These are phyloP conservation scores for Saccharomycopsis microspora DNA, from an alignment of 805 yeast species.

Conservation along the genomic window DNA sequence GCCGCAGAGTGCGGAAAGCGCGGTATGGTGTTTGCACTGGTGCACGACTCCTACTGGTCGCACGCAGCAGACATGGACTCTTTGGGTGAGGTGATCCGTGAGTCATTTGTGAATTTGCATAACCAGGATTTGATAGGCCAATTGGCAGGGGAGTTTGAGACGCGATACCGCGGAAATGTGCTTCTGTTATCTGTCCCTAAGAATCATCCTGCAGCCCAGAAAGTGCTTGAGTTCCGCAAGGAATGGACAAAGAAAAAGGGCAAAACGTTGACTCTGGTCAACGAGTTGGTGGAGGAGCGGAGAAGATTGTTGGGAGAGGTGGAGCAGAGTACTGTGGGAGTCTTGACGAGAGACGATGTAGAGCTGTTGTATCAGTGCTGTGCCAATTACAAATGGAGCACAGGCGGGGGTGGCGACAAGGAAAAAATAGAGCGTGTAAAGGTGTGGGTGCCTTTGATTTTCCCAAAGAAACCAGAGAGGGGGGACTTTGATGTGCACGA, in stretches of 20 bases:
- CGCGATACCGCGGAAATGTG: conserved; percentile 64
- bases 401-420: neutral
- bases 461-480: conserved; percentile 65
- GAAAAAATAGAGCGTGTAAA: conserved; percentile 18
- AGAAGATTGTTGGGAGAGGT: conserved; percentile 47
- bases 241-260: conserved; percentile 35
- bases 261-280: conserved; percentile 48
- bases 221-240: conserved; percentile 38
- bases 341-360: conserved; percentile 19
- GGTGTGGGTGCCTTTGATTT: conserved; percentile 52
- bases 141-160: conserved; percentile 68
- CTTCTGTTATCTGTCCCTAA: conserved; percentile 46
- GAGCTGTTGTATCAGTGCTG: conserved; percentile 18
- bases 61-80: conserved; percentile 75
- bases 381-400: neutral
- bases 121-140: conserved; percentile 58
- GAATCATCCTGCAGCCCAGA: conserved; percentile 37
- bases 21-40: conserved; percentile 77
- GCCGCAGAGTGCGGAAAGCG: conserved; percentile 63
- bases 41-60: conserved; percentile 97
- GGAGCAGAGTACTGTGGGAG: conserved; percentile 53
- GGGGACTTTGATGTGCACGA: conserved; percentile 77
- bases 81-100: conserved; percentile 63
- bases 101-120: conserved; percentile 71
- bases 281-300: conserved; percentile 65